These are phyloP conservation scores for Neostapfia colusana DNA, from an alignment of 176 grass and related monocot genomes.

Conservation along the genomic window DNA sequence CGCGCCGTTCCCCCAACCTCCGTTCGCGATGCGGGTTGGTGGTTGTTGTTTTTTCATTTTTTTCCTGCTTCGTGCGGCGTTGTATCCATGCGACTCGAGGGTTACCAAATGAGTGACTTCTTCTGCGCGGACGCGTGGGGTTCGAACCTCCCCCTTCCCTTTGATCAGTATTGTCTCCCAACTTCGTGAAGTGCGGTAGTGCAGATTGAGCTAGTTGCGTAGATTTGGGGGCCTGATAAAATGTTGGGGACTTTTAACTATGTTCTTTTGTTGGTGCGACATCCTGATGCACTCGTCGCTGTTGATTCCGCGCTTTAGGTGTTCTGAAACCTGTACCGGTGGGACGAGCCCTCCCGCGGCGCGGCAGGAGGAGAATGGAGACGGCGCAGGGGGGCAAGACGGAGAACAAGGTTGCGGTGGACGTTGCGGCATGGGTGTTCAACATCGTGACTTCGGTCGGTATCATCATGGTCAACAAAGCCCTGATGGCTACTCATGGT, in stretches of 20 bases:
- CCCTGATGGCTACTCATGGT: slow-evolving; percentile 70
- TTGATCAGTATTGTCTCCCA: not conserved
- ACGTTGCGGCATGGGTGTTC: slow-evolving; percentile 80
- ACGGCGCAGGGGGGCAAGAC: slow-evolving; percentile 64
- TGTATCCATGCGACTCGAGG: not conserved
- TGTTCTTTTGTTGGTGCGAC: not conserved
- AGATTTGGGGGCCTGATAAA: not conserved
- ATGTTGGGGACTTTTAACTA: not conserved
- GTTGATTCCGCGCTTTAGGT: slow-evolving; percentile 25
- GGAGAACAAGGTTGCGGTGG: slow-evolving; percentile 61
- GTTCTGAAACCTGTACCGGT: slow-evolving; percentile 1
- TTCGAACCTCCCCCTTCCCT: not conserved
- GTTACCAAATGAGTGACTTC: not conserved
- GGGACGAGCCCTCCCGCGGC: not conserved
- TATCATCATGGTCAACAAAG: slow-evolving; percentile 88
- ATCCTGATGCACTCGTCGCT: not conserved
- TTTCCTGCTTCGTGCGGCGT: not conserved
- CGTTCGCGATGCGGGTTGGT: not conserved
- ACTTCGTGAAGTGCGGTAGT: not conserved
- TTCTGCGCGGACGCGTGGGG: not conserved
- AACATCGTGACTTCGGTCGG: slow-evolving; percentile 83
- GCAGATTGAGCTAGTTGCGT: not conserved
- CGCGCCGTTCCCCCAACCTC: not conserved
- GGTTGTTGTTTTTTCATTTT: not conserved
- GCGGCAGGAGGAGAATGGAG: slow-evolving; percentile 2